Evolutionary conservation across 805 yeast species (phyloP).

Genomic region (Kregervanrija fluxuum): DNA sequence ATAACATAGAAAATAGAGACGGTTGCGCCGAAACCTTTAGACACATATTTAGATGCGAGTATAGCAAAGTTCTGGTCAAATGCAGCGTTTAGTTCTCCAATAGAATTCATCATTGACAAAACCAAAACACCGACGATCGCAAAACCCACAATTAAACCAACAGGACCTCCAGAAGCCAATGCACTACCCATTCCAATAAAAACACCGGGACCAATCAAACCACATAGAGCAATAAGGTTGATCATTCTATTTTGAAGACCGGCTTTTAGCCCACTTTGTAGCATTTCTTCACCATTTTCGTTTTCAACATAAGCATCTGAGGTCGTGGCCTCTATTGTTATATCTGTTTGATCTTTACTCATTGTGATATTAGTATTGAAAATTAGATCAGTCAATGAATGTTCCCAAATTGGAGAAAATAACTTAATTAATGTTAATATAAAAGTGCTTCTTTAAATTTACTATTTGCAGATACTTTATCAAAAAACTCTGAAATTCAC

Average conservation of each 20-base stretch:
- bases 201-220: conserved; percentile 56
- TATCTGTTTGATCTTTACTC: conserved; percentile 2
- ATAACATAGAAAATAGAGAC: conserved; percentile 47
- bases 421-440: too few species aligned
- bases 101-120: conserved; percentile 44
- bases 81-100: conserved; percentile 50
- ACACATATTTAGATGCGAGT: conserved; percentile 43
- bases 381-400: not conserved
- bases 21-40: conserved; percentile 51
- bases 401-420: too few species aligned
- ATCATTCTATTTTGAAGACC: conserved; percentile 18
- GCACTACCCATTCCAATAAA: conserved; percentile 45
- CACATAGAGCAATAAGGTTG: conserved; percentile 27
- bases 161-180: conserved; percentile 44
- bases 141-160: conserved; percentile 42
- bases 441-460: too few species aligned
- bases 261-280: conserved; percentile 13
- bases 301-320: conserved; percentile 11
- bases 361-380: not conserved
- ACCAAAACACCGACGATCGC: conserved; percentile 47
- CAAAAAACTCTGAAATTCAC: too few species aligned
- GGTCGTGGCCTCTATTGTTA: conserved; percentile 8
- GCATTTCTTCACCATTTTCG: conserved; percentile 11
- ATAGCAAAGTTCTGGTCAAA: conserved; percentile 50
- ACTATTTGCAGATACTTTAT: too few species aligned